phyloP scores from a whole-genome alignment of 331 rosid species.

The Saraca asoca region DNA sequence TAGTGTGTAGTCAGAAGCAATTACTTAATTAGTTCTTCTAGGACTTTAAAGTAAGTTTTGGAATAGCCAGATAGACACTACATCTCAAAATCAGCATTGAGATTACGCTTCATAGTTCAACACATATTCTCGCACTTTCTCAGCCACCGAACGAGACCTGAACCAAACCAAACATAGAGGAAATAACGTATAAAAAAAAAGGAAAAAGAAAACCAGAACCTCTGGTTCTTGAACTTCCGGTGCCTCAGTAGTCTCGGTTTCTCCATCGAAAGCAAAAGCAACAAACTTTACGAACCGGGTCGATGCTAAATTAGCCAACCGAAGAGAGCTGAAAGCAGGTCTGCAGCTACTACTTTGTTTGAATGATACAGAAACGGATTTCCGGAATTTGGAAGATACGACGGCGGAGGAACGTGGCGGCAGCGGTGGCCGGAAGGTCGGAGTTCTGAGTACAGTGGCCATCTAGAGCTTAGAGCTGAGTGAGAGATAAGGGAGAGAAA shows the following conservation, averaged over 20 bases:
- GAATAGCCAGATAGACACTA: neutral
- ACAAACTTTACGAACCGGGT: conserved; percentile 36
- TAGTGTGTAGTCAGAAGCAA: too few relatives aligned
- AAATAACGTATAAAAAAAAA: neutral
- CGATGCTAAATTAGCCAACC: conserved; percentile 30
- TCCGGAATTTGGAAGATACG: conserved; percentile 15
- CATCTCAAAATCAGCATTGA: neutral
- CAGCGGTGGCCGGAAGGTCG: conserved; percentile 40
- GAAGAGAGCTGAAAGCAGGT: conserved; percentile 22
- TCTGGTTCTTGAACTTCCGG: conserved; percentile 43
- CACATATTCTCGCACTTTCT: neutral
- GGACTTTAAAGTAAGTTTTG: neutral
- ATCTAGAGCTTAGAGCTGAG: conserved; percentile 17
- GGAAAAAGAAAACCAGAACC: conserved; percentile 9
- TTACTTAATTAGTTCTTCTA: too few relatives aligned
- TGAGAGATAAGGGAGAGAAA: conserved; percentile 25
- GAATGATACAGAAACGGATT: conserved; percentile 22
- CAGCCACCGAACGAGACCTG: neutral
- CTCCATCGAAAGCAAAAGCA: conserved; percentile 45
- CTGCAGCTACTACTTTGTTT: neutral
- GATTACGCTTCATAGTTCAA: too few relatives aligned
- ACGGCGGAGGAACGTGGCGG: conserved; percentile 4
- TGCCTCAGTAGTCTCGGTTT: conserved; percentile 34
- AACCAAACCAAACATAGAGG: neutral
- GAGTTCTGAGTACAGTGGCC: conserved; percentile 50